Conservation (phyloP, 768 basidiomycete genomes). For the Lyophyllum semitale region DNA sequence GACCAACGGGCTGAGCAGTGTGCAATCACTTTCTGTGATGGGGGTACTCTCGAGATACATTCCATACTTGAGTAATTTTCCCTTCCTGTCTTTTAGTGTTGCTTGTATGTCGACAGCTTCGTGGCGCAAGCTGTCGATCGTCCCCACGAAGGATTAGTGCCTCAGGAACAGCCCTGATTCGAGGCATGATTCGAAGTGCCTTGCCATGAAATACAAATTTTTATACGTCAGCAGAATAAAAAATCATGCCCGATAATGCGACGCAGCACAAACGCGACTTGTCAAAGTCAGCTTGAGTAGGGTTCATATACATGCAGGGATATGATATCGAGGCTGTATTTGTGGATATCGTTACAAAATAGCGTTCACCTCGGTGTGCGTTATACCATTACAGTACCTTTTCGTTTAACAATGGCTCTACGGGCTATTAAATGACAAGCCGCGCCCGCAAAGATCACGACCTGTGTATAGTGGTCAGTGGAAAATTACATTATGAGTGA, state of each 20-base stretch:
- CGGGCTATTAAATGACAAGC: constrained; percentile 32
- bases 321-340: background rate
- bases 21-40: background rate
- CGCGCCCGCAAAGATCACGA: constrained; percentile 35
- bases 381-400: constrained; percentile 22
- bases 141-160: background rate
- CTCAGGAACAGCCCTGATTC: constrained; percentile 6
- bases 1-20: background rate
- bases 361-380: background rate
- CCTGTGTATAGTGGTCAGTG: constrained; percentile 19
- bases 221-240: background rate
- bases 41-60: too few species aligned
- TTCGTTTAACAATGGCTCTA: constrained; percentile 31
- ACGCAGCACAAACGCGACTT: background rate
- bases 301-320: too few species aligned
- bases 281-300: background rate
- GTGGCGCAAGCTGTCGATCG: constrained; percentile 3
- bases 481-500: background rate
- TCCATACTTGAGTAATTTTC: too few species aligned
- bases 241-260: background rate
- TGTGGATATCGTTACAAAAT: background rate
- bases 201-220: background rate
- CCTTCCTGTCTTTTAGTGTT: background rate
- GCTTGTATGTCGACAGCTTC: background rate
- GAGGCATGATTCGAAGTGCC: background rate